Conservation (phyloP, 768 basidiomycete species). For the Rhodosporidiobolus sp. region DNA sequence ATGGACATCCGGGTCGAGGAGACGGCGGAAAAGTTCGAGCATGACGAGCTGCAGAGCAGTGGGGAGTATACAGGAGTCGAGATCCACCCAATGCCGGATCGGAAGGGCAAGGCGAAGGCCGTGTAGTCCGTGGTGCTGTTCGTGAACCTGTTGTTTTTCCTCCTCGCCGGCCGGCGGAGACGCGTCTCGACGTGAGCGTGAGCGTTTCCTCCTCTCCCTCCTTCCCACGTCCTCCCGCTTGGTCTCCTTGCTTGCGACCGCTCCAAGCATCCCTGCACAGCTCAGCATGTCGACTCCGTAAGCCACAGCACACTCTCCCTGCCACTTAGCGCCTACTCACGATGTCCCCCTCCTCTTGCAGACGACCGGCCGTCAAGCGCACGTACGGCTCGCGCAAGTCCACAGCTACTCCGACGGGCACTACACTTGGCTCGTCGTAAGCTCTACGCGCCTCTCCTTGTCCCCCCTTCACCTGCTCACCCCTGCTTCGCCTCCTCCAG, state of each 20-base stretch:
- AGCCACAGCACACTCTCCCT: neutral
- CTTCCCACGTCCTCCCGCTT: neutral
- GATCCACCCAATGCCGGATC: neutral
- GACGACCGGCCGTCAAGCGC: slow-evolving; percentile 33
- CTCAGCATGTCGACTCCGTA: neutral
- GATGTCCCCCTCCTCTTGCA: neutral
- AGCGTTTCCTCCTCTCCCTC: no score
- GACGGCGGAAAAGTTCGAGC: slow-evolving; percentile 12
- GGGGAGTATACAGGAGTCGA: slow-evolving; percentile 5
- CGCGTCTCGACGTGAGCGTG: no score
- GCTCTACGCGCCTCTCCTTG: neutral
- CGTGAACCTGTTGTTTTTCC: neutral
- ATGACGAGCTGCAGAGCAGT: slow-evolving; percentile 8
- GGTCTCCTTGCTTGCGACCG: neutral
- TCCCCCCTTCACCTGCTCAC: neutral
- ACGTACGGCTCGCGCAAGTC: slow-evolving; percentile 35
- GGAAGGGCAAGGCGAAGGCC: slow-evolving; percentile 30
- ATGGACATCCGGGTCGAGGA: slow-evolving; percentile 36
- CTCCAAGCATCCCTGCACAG: neutral
- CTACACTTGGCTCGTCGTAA: neutral
- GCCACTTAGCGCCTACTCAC: no score
- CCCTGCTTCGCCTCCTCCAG: neutral
- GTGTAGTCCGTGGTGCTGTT: neutral
- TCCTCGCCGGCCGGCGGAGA: neutral
- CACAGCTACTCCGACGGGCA: no score